phyloP scores from a whole-genome alignment of 192 early-diverging fungal genomes.

The Backusella westeae region DNA sequence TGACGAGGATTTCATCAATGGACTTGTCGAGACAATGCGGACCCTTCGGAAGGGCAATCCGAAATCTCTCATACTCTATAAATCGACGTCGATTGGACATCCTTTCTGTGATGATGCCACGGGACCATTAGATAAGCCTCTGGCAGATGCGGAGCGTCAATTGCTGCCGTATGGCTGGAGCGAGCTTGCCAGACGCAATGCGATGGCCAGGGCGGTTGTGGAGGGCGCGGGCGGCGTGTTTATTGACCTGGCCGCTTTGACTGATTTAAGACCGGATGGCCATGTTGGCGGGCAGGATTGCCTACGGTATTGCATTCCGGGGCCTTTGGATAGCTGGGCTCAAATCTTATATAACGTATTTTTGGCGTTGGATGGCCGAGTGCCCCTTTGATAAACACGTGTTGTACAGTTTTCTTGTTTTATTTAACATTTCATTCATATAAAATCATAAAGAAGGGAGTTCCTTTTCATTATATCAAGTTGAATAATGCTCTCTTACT shows the following conservation, averaged over 20 bases:
- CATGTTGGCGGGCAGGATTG: constrained; percentile 58
- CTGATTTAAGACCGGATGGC: constrained; percentile 45
- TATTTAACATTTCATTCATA: neutral
- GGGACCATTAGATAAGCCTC: constrained; percentile 32
- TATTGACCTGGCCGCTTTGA: constrained; percentile 45
- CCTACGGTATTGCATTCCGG: constrained; percentile 54
- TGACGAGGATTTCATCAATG: constrained; percentile 37
- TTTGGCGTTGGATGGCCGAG: neutral
- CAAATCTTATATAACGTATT: constrained; percentile 36
- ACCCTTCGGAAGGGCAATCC: constrained; percentile 35
- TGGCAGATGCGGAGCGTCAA: constrained; percentile 33
- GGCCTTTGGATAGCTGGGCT: constrained; percentile 52
- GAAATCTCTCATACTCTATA: constrained; percentile 44
- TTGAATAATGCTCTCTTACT: no score
- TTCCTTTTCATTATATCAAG: no score
- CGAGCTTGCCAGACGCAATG: constrained; percentile 45
- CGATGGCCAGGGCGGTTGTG: constrained; percentile 47
- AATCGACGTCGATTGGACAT: constrained; percentile 45
- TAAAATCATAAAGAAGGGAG: neutral
- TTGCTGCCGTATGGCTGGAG: constrained; percentile 34
- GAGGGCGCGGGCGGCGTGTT: constrained; percentile 51
- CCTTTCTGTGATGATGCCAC: constrained; percentile 43
- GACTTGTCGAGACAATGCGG: constrained; percentile 31
- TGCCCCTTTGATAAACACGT: neutral
- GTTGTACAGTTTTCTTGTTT: neutral